Evolutionary conservation across 177 flowering plant genomes (phyloP).

Genomic region (Vitis hybrid): DNA sequence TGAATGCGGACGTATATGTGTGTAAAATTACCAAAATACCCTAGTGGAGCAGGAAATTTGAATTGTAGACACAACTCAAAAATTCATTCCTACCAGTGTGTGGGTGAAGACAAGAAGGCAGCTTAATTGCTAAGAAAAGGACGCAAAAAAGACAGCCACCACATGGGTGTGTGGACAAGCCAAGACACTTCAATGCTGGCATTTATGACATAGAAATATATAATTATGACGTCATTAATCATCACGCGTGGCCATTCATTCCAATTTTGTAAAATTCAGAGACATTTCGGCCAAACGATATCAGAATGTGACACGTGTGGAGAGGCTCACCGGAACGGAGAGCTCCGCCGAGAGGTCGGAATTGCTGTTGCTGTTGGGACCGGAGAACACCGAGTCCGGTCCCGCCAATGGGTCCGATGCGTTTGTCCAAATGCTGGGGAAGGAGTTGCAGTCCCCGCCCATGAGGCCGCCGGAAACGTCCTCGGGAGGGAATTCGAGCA

Average conservation of each 20-base stretch:
- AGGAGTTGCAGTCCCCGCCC: constrained; percentile 14
- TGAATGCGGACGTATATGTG: too few relatives aligned
- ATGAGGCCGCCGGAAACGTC: constrained; percentile 25
- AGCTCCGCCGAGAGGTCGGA: constrained; percentile 57
- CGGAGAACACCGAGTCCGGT: constrained; percentile 34
- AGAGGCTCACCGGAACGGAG: constrained; percentile 48
- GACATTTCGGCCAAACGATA: neutral
- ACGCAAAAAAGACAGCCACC: too few relatives aligned
- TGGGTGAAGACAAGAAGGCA: too few relatives aligned
- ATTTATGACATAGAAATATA: too few relatives aligned
- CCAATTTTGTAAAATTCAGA: neutral
- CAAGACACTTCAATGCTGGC: too few relatives aligned
- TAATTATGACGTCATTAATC: neutral
- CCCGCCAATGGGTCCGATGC: constrained; percentile 14
- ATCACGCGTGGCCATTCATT: neutral
- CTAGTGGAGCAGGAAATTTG: too few relatives aligned
- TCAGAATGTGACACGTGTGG: neutral
- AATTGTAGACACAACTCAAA: too few relatives aligned
- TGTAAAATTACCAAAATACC: too few relatives aligned
- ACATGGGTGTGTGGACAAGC: too few relatives aligned
- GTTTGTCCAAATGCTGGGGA: constrained; percentile 33
- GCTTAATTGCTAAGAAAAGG: too few relatives aligned
- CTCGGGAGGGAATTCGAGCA: constrained; percentile 66
- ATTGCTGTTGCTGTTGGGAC: constrained; percentile 14
- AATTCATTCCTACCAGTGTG: too few relatives aligned